phyloP scores from a whole-genome alignment of 768 basidiomycete species.

The Lactifluus pinguis region DNA sequence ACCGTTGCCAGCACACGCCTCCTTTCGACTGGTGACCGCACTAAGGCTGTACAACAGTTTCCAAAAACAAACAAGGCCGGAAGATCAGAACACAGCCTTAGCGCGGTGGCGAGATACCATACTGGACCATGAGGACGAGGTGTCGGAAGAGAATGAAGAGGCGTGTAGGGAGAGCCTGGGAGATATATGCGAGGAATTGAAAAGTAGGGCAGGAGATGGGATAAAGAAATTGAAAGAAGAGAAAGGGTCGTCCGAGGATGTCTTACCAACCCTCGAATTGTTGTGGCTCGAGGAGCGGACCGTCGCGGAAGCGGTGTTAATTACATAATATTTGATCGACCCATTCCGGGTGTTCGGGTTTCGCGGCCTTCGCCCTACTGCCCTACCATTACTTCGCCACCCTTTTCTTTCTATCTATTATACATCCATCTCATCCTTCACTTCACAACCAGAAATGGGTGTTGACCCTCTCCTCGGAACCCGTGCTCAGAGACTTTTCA shows the following conservation, averaged over 20 bases:
- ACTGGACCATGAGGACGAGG: constrained; percentile 20
- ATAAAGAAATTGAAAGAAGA: constrained; percentile 35
- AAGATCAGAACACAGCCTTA: constrained; percentile 27
- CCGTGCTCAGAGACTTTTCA: constrained; percentile 62
- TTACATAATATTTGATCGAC: neutral
- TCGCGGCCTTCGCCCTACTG: too few relatives aligned
- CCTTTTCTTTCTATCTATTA: too few relatives aligned
- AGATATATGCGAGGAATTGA: constrained; percentile 38
- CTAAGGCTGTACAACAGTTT: constrained; percentile 56
- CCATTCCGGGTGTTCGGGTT: too few relatives aligned
- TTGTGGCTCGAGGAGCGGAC: constrained; percentile 56
- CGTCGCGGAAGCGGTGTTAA: constrained; percentile 39
- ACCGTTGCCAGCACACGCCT: constrained; percentile 60
- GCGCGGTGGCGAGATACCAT: constrained; percentile 47
- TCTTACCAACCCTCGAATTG: constrained; percentile 30
- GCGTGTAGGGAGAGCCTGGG: constrained; percentile 24
- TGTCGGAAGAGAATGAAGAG: constrained; percentile 26
- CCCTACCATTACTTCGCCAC: too few relatives aligned
- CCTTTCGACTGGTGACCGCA: constrained; percentile 66
- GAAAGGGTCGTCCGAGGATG: constrained; percentile 16
- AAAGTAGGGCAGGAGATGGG: constrained; percentile 37
- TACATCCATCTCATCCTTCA: neutral
- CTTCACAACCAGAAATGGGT: constrained; percentile 34
- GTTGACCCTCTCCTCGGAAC: constrained; percentile 66
- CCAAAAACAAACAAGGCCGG: constrained; percentile 21